These are phyloP conservation scores for Cyclostephanos invisitatus DNA, from an alignment of 108 stramenopile species.

Conservation along the genomic window DNA sequence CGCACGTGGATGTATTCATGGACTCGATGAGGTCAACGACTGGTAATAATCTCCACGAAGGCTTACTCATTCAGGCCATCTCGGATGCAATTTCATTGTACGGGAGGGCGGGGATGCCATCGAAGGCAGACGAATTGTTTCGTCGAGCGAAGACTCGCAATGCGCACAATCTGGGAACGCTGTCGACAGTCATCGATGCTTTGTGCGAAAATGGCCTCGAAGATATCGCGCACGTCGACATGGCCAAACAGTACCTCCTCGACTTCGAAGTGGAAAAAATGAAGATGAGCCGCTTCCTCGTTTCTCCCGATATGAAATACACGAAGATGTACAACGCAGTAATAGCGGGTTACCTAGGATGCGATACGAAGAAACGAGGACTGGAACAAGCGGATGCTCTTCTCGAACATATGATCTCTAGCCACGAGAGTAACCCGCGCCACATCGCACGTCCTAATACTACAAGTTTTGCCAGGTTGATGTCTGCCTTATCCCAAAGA, in stretches of 20 bases:
- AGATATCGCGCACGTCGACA: constrained; percentile 25
- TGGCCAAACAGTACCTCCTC: constrained; percentile 32
- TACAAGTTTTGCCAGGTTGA: constrained; percentile 34
- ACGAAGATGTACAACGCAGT: constrained; percentile 40
- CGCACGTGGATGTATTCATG: constrained; percentile 24
- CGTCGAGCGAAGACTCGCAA: constrained; percentile 30
- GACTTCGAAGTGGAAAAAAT: constrained; percentile 37
- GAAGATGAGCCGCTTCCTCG: constrained; percentile 13
- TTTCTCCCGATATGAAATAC: constrained; percentile 33
- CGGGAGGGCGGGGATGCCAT: constrained; percentile 26
- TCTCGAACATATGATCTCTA: constrained; percentile 36
- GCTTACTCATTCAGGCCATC: constrained; percentile 8
- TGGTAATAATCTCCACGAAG: background rate
- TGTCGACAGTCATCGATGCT: constrained; percentile 24
- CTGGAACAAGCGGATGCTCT: constrained; percentile 22
- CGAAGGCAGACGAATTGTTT: constrained; percentile 36
- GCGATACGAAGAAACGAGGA: constrained; percentile 20
- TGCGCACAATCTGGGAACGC: constrained; percentile 16
- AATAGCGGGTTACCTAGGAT: constrained; percentile 36
- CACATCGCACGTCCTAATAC: constrained; percentile 45
- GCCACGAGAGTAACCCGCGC: constrained; percentile 31
- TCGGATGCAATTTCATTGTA: constrained; percentile 33
- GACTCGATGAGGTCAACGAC: constrained; percentile 4
- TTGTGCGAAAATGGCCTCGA: constrained; percentile 20
- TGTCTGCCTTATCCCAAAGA: constrained; percentile 35